These are phyloP conservation scores for Tilletiaria anomala DNA, from an alignment of 1,284 basidiomycete genomes.

Conservation along the genomic window DNA sequence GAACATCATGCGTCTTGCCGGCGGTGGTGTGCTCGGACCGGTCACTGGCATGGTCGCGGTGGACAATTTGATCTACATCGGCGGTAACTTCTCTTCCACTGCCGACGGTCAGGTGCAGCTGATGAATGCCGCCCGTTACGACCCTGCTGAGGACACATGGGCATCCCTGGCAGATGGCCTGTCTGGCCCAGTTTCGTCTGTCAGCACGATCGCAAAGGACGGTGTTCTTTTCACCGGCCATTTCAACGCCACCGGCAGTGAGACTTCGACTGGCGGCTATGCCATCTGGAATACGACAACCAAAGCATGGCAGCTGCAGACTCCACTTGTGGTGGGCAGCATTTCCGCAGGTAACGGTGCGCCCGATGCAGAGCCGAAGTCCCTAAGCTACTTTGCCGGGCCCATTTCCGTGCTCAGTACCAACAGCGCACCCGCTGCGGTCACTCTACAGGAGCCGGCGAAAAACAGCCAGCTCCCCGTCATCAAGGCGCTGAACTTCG, in stretches of 20 bases:
- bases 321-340: conserved; percentile 44
- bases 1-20: conserved; percentile 41
- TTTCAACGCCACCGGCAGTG: conserved; percentile 49
- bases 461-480: conserved; percentile 25
- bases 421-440: conserved; percentile 41
- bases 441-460: conserved; percentile 36
- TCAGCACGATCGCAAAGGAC: conserved; percentile 47
- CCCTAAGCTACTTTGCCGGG: conserved; percentile 41
- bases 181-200: conserved; percentile 54
- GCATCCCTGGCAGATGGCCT: conserved; percentile 57
- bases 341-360: conserved; percentile 59
- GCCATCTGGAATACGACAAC: conserved; percentile 60
- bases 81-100: conserved; percentile 68
- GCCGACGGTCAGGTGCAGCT: conserved; percentile 45
- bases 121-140: conserved; percentile 56
- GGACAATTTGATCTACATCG: conserved; percentile 54
- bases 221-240: conserved; percentile 58
- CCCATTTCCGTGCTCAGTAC: conserved; percentile 40
- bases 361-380: not conserved
- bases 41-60: conserved; percentile 24
- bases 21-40: conserved; percentile 37
- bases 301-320: conserved; percentile 50
- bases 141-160: conserved; percentile 57
- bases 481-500: conserved; percentile 26
- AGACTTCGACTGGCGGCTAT: conserved; percentile 51